Percentiles rank a stretch among this genome's conserved stretches.
These are phyloP conservation scores for Calonectria henricotiae DNA, from an alignment of 2,329 filamentous ascomycete genomes.

Conservation along the genomic window DNA sequence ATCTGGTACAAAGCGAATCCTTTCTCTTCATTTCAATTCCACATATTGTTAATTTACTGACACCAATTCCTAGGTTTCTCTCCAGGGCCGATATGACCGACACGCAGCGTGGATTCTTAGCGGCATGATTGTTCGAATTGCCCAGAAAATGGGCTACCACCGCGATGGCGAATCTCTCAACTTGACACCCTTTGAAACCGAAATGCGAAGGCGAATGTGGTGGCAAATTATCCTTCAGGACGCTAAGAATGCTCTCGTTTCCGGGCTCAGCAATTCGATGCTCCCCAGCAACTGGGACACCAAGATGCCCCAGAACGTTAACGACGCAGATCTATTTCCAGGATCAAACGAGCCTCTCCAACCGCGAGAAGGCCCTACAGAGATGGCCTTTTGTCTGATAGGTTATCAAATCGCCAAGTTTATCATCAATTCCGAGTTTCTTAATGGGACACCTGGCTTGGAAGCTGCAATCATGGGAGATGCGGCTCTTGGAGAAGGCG, in stretches of 20 bases:
- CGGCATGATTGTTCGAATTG: slow-evolving; percentile 75
- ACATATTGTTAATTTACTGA: slow-evolving; percentile 38
- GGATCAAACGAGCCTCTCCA: slow-evolving; percentile 68
- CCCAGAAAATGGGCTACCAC: slow-evolving; percentile 79
- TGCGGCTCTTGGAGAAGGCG: slow-evolving; percentile 52
- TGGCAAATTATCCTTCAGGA: slow-evolving; percentile 76
- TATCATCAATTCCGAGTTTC: slow-evolving; percentile 63
- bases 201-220: slow-evolving; percentile 80
- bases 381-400: slow-evolving; percentile 73
- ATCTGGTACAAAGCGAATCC: slow-evolving; percentile 62
- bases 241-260: slow-evolving; percentile 71
- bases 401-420: slow-evolving; percentile 68
- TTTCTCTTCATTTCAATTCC: not conserved
- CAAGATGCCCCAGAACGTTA: slow-evolving; percentile 71
- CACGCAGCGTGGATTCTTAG: slow-evolving; percentile 75
- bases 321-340: slow-evolving; percentile 73
- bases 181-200: slow-evolving; percentile 75
- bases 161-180: slow-evolving; percentile 73
- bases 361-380: slow-evolving; percentile 71
- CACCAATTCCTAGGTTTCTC: slow-evolving; percentile 63
- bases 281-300: slow-evolving; percentile 72
- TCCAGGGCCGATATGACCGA: slow-evolving; percentile 73
- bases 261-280: slow-evolving; percentile 70
- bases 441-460: slow-evolving; percentile 63
- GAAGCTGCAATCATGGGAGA: slow-evolving; percentile 68